These are phyloP conservation scores for Aurinia saxatilis DNA, from an alignment of 345 rosid genomes.

Conservation along the genomic window DNA sequence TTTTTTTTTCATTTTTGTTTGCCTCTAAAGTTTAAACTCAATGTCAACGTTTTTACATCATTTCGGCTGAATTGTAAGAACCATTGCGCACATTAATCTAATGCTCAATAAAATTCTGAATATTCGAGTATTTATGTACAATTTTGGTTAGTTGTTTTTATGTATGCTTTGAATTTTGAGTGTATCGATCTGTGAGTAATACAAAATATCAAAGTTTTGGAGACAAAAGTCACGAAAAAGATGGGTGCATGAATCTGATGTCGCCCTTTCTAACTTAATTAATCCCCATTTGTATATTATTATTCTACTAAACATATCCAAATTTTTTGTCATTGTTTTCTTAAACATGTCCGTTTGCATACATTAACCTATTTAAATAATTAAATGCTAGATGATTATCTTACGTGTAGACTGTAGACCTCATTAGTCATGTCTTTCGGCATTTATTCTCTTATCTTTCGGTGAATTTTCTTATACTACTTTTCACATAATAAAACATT, in stretches of 20 bases:
- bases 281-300: slow-evolving; percentile 3
- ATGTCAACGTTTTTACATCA: background rate
- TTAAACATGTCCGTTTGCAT: background rate
- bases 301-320: slow-evolving; percentile 1
- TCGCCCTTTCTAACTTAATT: slow-evolving; percentile 1
- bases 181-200: background rate
- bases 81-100: too few species aligned
- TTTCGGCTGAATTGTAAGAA: background rate
- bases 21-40: background rate
- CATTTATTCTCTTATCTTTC: background rate
- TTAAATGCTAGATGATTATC: background rate
- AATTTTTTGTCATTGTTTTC: background rate
- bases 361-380: background rate
- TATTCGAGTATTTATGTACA: background rate
- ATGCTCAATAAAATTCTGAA: too few species aligned
- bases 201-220: background rate
- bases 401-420: background rate
- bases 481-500: background rate
- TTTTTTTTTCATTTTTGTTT: too few species aligned
- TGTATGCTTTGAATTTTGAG: background rate
- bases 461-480: background rate
- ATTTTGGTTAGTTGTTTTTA: background rate
- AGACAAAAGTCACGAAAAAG: slow-evolving; percentile 10
- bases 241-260: slow-evolving; percentile 26
- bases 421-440: slow-evolving; percentile 15